phyloP scores from a whole-genome alignment of 2,329 filamentous ascomycete genomes.

The Drechmeria coniospora region DNA sequence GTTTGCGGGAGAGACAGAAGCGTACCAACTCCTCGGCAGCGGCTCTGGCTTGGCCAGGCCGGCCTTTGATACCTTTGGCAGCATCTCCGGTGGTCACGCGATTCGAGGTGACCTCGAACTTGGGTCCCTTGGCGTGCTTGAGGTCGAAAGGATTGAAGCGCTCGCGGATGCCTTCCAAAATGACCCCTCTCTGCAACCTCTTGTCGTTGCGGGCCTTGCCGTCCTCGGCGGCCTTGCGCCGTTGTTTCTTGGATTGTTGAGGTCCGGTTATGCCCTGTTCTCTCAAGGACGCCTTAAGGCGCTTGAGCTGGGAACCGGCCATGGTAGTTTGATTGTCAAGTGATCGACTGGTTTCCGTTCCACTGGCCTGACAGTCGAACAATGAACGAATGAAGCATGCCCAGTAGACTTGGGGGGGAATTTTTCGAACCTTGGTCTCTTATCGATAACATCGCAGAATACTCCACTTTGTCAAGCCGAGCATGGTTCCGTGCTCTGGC shows the following conservation, averaged over 20 bases:
- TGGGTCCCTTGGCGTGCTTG: conserved; percentile 64
- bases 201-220: conserved; percentile 52
- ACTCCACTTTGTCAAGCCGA: no score
- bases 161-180: conserved; percentile 76
- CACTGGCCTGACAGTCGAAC: not conserved
- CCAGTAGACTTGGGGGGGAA: no score
- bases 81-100: conserved; percentile 36
- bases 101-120: conserved; percentile 70
- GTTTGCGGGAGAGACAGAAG: no score
- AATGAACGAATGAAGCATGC: no score
- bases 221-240: conserved; percentile 56
- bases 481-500: no score
- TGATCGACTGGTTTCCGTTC: not conserved
- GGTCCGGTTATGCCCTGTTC: conserved; percentile 84
- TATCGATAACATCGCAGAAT: conserved; percentile 8
- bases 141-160: conserved; percentile 97
- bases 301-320: conserved; percentile 93
- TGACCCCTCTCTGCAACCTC: conserved; percentile 59
- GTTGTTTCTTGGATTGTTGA: conserved; percentile 91
- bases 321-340: conserved; percentile 32
- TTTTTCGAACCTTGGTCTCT: conserved; percentile 3
- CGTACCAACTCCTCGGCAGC: conserved; percentile 69
- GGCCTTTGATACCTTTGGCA: conserved; percentile 46
- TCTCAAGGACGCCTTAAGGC: conserved; percentile 76
- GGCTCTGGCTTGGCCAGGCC: conserved; percentile 74